These are phyloP conservation scores for Penicillium sp. DNA, from an alignment of 2,329 filamentous ascomycete species.

Conservation along the genomic window DNA sequence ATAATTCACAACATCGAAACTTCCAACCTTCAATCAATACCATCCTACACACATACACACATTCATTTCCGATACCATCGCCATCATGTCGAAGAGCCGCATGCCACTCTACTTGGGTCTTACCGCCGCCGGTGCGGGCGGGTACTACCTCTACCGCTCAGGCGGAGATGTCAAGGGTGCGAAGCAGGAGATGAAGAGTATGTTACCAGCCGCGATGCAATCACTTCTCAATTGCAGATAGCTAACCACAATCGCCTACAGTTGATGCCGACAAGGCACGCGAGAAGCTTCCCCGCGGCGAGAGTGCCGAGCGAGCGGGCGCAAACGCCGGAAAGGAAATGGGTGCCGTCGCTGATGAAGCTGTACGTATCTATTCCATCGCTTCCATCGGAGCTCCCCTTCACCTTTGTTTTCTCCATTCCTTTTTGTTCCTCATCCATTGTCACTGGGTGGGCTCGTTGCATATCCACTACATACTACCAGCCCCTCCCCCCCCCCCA, in stretches of 20 bases:
- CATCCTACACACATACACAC: neutral
- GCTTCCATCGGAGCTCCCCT: neutral
- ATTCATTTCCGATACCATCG: neutral
- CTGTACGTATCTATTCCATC: slow-evolving; percentile 53
- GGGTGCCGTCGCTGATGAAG: slow-evolving; percentile 66
- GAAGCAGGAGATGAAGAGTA: slow-evolving; percentile 85
- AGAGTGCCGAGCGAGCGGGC: slow-evolving; percentile 64
- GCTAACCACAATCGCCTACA: slow-evolving; percentile 37
- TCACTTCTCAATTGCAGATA: neutral
- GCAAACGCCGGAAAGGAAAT: slow-evolving; percentile 62
- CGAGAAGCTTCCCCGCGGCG: slow-evolving; percentile 63
- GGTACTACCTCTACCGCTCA: slow-evolving; percentile 89
- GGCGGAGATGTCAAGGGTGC: slow-evolving; percentile 79
- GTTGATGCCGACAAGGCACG: slow-evolving; percentile 74
- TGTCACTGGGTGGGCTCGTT: neutral
- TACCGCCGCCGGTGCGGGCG: slow-evolving; percentile 66
- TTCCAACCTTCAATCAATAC: neutral
- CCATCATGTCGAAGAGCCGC: slow-evolving; percentile 38
- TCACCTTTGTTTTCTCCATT: neutral
- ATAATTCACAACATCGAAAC: neutral
- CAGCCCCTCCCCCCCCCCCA: neutral
- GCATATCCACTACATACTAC: neutral
- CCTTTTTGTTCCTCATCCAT: neutral
- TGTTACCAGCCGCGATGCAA: slow-evolving; percentile 28
- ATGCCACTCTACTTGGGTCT: slow-evolving; percentile 48